Evolutionary conservation across 176 grass and related monocot genomes (phyloP).

Genomic region (Zoysia pacifica): DNA sequence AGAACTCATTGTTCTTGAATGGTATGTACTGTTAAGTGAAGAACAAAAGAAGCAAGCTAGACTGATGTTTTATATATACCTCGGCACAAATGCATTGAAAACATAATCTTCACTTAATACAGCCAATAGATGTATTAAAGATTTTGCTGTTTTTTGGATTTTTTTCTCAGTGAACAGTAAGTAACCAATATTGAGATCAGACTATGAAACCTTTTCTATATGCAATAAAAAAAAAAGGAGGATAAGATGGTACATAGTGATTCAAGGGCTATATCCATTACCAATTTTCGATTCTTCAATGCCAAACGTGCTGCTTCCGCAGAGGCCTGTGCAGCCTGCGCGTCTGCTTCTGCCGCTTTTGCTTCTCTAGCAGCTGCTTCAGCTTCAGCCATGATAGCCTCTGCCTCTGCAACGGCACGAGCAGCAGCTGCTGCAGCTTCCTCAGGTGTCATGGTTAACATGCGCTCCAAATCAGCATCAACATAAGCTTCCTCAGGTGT

Average conservation of each 20-base stretch:
- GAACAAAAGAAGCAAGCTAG: background rate
- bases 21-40: background rate
- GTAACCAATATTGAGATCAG: conserved; percentile 2
- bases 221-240: background rate
- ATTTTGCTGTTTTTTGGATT: background rate
- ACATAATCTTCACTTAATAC: background rate
- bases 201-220: conserved; percentile 1
- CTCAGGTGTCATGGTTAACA: conserved; percentile 75
- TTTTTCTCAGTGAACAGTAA: background rate
- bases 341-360: conserved; percentile 77
- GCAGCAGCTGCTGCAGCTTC: conserved; percentile 62
- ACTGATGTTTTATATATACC: background rate
- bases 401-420: conserved; percentile 81
- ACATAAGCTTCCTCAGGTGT: conserved; percentile 66
- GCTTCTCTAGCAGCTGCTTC: conserved; percentile 81
- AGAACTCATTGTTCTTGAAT: background rate
- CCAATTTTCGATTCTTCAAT: conserved; percentile 73
- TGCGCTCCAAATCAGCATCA: conserved; percentile 70
- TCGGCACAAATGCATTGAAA: background rate
- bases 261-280: conserved; percentile 31
- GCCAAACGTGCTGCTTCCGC: conserved; percentile 64
- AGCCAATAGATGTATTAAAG: background rate
- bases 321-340: conserved; percentile 76
- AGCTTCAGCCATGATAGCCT: conserved; percentile 82
- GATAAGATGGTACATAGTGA: conserved; percentile 5